Evolutionary conservation across 2,329 filamentous ascomycete genomes (phyloP).

Genomic region (Claviceps arundinis): DNA sequence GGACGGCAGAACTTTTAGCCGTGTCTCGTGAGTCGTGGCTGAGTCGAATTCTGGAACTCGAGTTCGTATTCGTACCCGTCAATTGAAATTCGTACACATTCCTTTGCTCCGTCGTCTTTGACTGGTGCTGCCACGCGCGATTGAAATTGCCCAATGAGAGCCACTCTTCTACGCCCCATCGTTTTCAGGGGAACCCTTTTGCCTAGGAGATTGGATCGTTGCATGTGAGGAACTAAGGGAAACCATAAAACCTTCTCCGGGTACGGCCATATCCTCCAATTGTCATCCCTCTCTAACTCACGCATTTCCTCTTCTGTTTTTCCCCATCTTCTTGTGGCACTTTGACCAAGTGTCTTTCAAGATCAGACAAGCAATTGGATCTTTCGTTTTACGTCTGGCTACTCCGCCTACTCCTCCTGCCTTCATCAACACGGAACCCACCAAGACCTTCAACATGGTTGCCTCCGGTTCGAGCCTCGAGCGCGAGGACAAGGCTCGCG

Average conservation of each 20-base stretch:
- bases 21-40: background rate
- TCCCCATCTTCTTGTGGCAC: background rate
- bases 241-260: constrained; percentile 4
- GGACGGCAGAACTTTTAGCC: background rate
- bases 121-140: no score
- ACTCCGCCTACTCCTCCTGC: constrained; percentile 3
- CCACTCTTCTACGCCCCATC: background rate
- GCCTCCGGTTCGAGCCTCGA: constrained; percentile 44
- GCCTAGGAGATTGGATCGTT: background rate
- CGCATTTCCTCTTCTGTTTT: constrained; percentile 2
- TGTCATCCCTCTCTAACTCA: background rate
- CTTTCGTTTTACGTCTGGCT: background rate
- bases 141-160: constrained; percentile 7
- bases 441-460: constrained; percentile 27
- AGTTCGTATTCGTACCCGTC: constrained; percentile 10
- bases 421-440: background rate
- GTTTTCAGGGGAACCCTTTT: constrained; percentile 4
- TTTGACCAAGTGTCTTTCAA: background rate
- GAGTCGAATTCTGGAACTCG: background rate
- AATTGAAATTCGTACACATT: no score
- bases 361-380: background rate
- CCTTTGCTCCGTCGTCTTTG: no score
- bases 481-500: constrained; percentile 68
- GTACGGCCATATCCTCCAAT: background rate
- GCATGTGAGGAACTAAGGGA: constrained; percentile 1